phyloP scores from a whole-genome alignment of 208 protist species.

The Leishmania mexicana region DNA sequence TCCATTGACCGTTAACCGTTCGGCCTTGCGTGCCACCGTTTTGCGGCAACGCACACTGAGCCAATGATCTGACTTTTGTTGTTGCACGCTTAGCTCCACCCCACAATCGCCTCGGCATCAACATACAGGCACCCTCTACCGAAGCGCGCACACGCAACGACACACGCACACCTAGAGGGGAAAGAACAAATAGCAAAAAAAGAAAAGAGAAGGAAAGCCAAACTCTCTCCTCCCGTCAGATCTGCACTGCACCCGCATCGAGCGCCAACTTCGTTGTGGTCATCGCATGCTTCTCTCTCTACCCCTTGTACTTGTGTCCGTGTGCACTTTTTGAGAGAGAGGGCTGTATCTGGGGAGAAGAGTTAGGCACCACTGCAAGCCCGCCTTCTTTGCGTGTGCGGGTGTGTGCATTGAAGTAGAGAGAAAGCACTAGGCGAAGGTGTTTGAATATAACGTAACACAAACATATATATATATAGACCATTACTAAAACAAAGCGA shows the following conservation, averaged over 20 bases:
- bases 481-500: not conserved
- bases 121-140: not conserved
- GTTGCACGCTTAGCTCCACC: not conserved
- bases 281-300: not conserved
- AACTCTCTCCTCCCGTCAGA: not conserved
- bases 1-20: not conserved
- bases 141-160: not conserved
- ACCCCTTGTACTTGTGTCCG: not conserved
- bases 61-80: not conserved
- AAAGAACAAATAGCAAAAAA: conserved; percentile 11
- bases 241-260: not conserved
- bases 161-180: not conserved
- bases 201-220: conserved; percentile 9
- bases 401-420: conserved; percentile 21
- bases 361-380: not conserved
- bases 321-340: not conserved
- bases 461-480: not conserved
- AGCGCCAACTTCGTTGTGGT: not conserved
- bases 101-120: not conserved
- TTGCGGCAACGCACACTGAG: not conserved
- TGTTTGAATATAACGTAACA: conserved; percentile 1
- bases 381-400: not conserved
- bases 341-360: not conserved
- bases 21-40: not conserved
- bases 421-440: not conserved